A percentile compares a stretch with the other conserved stretches of the same genome.
Evolutionary conservation across 164 flowering plant species (phyloP).

Genomic region (Vitis vinifera): DNA sequence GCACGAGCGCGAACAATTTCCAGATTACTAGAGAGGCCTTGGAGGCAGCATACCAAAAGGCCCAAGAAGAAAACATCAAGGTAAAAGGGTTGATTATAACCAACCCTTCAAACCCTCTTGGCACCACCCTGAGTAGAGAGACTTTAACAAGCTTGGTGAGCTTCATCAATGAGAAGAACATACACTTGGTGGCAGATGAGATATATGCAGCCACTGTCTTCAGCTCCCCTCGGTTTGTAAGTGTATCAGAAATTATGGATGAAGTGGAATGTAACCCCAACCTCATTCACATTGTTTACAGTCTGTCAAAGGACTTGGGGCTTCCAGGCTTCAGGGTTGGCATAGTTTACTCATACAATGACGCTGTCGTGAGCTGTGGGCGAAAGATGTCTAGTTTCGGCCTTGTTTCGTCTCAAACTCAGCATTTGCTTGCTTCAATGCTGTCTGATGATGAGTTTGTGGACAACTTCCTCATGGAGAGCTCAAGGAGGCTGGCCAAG

Average conservation of each 20-base stretch:
- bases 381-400: conserved; percentile 60
- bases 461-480: conserved; percentile 24
- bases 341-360: conserved; percentile 48
- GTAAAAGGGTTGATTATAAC: conserved; percentile 43
- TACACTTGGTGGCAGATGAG: conserved; percentile 48
- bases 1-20: conserved; percentile 43
- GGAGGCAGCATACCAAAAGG: conserved; percentile 37
- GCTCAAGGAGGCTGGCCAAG: conserved; percentile 25
- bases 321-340: conserved; percentile 57
- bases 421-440: conserved; percentile 37
- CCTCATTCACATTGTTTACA: conserved; percentile 43
- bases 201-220: conserved; percentile 49
- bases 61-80: conserved; percentile 26
- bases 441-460: conserved; percentile 43
- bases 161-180: conserved; percentile 33
- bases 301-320: conserved; percentile 61
- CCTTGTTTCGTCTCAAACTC: conserved; percentile 47
- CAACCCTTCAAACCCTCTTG: conserved; percentile 57
- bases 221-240: conserved; percentile 20
- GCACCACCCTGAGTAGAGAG: conserved; percentile 27
- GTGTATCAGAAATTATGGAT: conserved; percentile 37
- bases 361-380: conserved; percentile 28
- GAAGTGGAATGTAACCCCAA: conserved; percentile 24
- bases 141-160: conserved; percentile 30
- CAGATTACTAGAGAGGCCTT: conserved; percentile 33